Evolutionary conservation across 2,329 filamentous ascomycete species (phyloP).

Genomic region (Elsinoe batatas): DNA sequence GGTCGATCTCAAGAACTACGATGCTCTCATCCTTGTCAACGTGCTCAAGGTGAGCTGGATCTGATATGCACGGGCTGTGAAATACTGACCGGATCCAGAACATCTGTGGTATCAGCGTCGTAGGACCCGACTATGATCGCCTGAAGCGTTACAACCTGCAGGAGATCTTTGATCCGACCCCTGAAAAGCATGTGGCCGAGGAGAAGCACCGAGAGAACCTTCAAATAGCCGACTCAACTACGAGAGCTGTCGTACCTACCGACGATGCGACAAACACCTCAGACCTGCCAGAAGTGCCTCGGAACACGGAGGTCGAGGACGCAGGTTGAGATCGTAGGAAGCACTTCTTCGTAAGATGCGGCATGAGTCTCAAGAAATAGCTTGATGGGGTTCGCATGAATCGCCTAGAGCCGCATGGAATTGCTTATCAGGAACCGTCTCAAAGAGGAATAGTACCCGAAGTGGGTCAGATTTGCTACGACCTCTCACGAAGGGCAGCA

Average conservation of each 20-base stretch:
- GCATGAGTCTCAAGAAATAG: no score
- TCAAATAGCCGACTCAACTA: constrained; percentile 16
- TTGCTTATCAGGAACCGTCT: constrained; percentile 2
- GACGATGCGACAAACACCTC: no score
- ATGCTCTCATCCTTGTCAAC: constrained; percentile 70
- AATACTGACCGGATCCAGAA: constrained; percentile 39
- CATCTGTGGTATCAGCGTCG: constrained; percentile 69
- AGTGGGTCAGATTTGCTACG: background rate
- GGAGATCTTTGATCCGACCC: constrained; percentile 53
- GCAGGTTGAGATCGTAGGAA: background rate
- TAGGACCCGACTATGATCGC: constrained; percentile 61
- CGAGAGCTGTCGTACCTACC: no score
- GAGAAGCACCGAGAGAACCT: constrained; percentile 18
- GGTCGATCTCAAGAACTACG: constrained; percentile 67
- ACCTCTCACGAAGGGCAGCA: background rate
- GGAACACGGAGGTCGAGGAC: background rate
- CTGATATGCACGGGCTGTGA: background rate
- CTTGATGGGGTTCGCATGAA: background rate
- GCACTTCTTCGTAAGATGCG: background rate
- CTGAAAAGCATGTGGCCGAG: constrained; percentile 22
- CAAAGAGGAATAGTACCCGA: constrained; percentile 1
- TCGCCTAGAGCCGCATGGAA: background rate
- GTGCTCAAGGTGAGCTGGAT: constrained; percentile 58
- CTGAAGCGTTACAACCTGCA: constrained; percentile 71
- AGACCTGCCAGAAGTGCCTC: background rate